Percentiles rank a stretch among this genome's conserved stretches.
phyloP scores from a whole-genome alignment of 768 basidiomycete genomes.

The Naganishia onofrii region DNA sequence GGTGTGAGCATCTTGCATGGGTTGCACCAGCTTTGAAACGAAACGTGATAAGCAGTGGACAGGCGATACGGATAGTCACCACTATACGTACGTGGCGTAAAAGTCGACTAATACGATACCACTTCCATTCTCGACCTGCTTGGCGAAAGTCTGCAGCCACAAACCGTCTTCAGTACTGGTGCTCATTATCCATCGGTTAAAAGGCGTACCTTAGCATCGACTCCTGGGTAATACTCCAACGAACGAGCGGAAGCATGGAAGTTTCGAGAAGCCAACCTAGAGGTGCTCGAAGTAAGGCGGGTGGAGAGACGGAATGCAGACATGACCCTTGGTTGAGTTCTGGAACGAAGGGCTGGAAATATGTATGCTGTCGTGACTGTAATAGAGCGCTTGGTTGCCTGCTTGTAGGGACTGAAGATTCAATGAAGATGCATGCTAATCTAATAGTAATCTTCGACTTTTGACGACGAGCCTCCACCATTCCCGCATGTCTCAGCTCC shows the following conservation, averaged over 20 bases:
- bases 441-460: background rate
- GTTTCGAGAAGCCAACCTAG: slow-evolving; percentile 19
- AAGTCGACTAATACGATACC: slow-evolving; percentile 30
- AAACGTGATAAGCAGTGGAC: too few relatives aligned
- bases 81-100: slow-evolving; percentile 30
- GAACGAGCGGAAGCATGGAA: slow-evolving; percentile 24
- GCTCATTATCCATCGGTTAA: background rate
- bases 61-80: background rate
- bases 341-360: background rate
- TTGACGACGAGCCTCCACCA: background rate
- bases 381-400: background rate
- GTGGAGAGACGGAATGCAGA: slow-evolving; percentile 11
- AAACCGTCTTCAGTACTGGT: background rate
- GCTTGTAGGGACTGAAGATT: too few relatives aligned
- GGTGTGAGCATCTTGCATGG: slow-evolving; percentile 75
- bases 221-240: slow-evolving; percentile 24
- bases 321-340: background rate
- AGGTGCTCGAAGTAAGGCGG: slow-evolving; percentile 1
- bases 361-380: background rate
- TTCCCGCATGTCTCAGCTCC: slow-evolving; percentile 3
- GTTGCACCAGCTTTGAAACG: slow-evolving; percentile 68
- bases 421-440: too few relatives aligned
- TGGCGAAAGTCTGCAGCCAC: slow-evolving; percentile 22
- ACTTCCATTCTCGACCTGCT: slow-evolving; percentile 23
- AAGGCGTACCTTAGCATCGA: slow-evolving; percentile 25